phyloP scores from a whole-genome alignment of 139 green algal species.

The Haematococcus lacustris region DNA sequence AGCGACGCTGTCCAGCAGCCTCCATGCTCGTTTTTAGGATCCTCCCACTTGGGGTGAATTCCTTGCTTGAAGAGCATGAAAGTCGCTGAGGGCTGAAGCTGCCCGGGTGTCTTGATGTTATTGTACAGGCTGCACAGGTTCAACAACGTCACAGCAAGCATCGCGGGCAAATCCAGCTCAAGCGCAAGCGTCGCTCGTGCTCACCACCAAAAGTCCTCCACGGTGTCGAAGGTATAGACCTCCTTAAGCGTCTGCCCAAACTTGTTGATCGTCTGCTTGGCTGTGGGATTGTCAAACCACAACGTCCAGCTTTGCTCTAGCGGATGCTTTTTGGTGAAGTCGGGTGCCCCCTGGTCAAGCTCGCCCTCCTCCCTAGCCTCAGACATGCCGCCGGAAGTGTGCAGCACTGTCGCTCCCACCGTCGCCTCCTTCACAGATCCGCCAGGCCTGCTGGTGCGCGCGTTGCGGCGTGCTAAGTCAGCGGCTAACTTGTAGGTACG shows the following conservation, averaged over 20 bases:
- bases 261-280: slow-evolving; percentile 52
- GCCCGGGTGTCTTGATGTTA: slow-evolving; percentile 91
- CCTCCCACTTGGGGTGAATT: slow-evolving; percentile 99
- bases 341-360: slow-evolving; percentile 13
- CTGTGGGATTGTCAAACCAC: slow-evolving; percentile 95
- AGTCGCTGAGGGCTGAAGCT: slow-evolving; percentile 75
- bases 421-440: no score
- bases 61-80: slow-evolving; percentile 96
- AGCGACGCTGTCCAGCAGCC: slow-evolving; percentile 89
- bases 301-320: slow-evolving; percentile 87
- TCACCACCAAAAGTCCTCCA: slow-evolving; percentile 99
- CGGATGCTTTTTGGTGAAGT: slow-evolving; percentile 72
- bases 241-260: slow-evolving; percentile 52
- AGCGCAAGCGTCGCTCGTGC: slow-evolving; percentile 11
- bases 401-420: no score
- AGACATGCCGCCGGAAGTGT: no score
- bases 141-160: background rate
- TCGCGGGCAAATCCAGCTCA: background rate
- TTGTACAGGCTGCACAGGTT: slow-evolving; percentile 85
- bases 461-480: background rate
- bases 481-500: background rate
- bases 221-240: slow-evolving; percentile 93
- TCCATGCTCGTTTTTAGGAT: slow-evolving; percentile 76
- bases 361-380: slow-evolving; percentile 7
- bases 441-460: background rate